Evolutionary conservation across 2,329 filamentous ascomycete genomes (phyloP).

Genomic region (Fusarium sulawesiense): DNA sequence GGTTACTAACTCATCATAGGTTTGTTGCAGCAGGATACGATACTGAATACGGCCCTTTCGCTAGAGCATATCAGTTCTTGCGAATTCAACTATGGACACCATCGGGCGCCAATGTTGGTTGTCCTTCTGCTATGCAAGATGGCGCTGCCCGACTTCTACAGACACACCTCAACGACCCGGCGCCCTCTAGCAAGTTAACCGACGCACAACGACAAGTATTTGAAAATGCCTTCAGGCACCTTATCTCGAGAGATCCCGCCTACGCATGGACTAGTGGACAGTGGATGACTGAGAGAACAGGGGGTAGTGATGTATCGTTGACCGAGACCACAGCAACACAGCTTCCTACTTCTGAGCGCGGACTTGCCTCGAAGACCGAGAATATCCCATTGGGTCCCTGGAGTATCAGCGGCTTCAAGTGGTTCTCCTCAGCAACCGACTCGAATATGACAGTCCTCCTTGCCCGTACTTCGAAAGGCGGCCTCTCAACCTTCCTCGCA

Average conservation of each 20-base stretch:
- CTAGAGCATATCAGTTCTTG: constrained; percentile 69
- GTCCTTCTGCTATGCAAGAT: constrained; percentile 75
- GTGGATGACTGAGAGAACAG: constrained; percentile 80
- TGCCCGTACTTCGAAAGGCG: constrained; percentile 61
- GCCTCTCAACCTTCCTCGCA: constrained; percentile 64
- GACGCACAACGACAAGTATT: constrained; percentile 57
- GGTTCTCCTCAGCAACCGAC: constrained; percentile 54
- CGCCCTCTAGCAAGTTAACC: constrained; percentile 45
- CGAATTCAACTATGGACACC: constrained; percentile 67
- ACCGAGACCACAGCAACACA: constrained; percentile 71
- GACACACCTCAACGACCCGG: constrained; percentile 53
- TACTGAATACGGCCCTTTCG: constrained; percentile 60
- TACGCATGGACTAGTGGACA: constrained; percentile 77
- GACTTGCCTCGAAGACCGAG: constrained; percentile 36
- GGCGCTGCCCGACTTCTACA: constrained; percentile 66
- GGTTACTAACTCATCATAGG: constrained; percentile 42
- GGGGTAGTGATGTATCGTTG: constrained; percentile 75
- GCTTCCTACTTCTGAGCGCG: constrained; percentile 4
- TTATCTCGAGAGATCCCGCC: constrained; percentile 62
- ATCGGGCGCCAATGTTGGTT: constrained; percentile 70
- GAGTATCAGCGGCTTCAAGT: constrained; percentile 75
- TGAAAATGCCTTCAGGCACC: constrained; percentile 62
- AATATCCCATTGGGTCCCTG: constrained; percentile 64
- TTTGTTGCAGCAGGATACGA: constrained; percentile 72
- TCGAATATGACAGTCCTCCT: constrained; percentile 69